phyloP scores from a whole-genome alignment of 805 yeast species.

The Torulaspora maleeae region DNA sequence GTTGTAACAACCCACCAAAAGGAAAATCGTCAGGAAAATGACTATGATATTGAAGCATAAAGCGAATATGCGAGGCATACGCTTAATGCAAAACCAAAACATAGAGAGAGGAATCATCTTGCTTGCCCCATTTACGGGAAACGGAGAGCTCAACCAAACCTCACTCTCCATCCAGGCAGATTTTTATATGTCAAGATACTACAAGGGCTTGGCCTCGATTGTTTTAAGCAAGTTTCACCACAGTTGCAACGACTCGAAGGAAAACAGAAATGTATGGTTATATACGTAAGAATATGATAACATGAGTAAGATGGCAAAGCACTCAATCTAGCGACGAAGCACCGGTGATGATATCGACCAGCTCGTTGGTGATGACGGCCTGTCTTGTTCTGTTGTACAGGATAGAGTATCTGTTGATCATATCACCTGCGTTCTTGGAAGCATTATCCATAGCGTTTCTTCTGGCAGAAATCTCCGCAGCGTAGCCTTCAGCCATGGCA shows the following conservation, averaged over 20 bases:
- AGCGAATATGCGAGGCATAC: conserved; percentile 42
- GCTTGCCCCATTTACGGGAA: neutral
- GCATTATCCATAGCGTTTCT: conserved; percentile 99
- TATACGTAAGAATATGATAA: conserved; percentile 16
- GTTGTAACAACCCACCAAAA: conserved; percentile 52
- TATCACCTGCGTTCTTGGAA: conserved; percentile 98
- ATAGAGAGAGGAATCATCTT: conserved; percentile 12
- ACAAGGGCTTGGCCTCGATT: neutral
- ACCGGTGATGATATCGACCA: conserved; percentile 99
- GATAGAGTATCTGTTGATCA: conserved; percentile 94
- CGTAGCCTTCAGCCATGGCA: conserved; percentile 97
- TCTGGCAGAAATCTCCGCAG: conserved; percentile 96
- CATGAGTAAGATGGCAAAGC: conserved; percentile 2
- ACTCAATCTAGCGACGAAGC: conserved; percentile 91
- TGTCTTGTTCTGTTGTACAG: conserved; percentile 99
- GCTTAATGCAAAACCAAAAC: conserved; percentile 32
- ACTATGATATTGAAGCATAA: conserved; percentile 44
- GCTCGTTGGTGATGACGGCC: conserved; percentile 98
- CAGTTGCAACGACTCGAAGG: neutral
- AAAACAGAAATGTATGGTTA: conserved; percentile 5
- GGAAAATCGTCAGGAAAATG: conserved; percentile 48
- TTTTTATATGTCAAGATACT: neutral
- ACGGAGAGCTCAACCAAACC: no score
- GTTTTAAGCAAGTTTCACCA: conserved; percentile 2
- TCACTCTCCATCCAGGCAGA: no score